Base-by-base conservation (phyloP, 2,329 filamentous ascomycete species). In the Biscogniauxia mediterranea region DNA sequence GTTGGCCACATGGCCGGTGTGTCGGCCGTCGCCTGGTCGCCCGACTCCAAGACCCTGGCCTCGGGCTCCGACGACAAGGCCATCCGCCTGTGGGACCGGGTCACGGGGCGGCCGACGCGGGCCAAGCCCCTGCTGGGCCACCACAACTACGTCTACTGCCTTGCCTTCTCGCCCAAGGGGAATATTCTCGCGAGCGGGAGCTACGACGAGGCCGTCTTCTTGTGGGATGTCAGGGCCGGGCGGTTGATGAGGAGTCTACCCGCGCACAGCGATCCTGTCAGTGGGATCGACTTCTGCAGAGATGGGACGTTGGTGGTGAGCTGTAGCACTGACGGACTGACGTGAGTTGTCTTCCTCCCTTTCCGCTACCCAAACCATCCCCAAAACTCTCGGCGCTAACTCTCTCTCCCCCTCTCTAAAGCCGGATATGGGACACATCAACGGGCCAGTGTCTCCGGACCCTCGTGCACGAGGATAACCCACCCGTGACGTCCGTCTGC, bases 141-240 rank as follows among this genome's bases (percentile, higher is more conserved):
- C 71, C 93, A 97, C 76, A 98, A 96, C 77, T 98, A 98, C 76
- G 89, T 99, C 32, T 97, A 96, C 77, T 92, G 90, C 56, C 81
- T 99, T 38, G 93, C 93, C 5, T 98, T 98, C 76, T 94, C 92
- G n/a, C 95, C 95, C 1, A 98, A 97, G 75, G 95, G 95, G 23
- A 99, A 99, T 73, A 97, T 98, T 73, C 85, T 99, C 38, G 95
- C 93, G 17, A 96, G 91, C 67, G 95, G 95, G 13, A 96, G 91
- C 66, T 98, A 97, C 77, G 95, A 99, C 68, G 95, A 99, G 79
- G 95, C 95, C 4, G 92, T 99, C 0, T 97, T 97, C 66, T 78
- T 99, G 5, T 99, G 95, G 95, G 95, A 99, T 75, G 91, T 98
- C 15, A 85, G 95, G 15, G 92, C 92, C 0, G 93, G 92, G 0